A percentile compares a stretch with the other conserved stretches of the same genome.
These are phyloP conservation scores for Aspergillus kassunensis DNA, from an alignment of 495 filamentous ascomycete species.

Conservation along the genomic window DNA sequence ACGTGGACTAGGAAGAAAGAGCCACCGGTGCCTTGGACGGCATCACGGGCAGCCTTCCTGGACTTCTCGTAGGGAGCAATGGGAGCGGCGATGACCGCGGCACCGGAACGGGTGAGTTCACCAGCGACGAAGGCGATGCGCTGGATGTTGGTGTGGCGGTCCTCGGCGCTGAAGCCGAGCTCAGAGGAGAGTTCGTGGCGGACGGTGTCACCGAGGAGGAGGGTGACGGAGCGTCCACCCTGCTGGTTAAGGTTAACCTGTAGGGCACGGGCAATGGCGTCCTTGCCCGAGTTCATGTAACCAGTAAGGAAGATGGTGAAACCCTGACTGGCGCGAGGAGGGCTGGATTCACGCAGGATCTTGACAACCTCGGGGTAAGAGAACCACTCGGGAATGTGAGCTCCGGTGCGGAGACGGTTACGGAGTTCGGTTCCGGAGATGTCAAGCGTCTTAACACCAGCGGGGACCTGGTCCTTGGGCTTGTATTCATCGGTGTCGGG, in stretches of 20 bases:
- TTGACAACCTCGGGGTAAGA: constrained; percentile 98
- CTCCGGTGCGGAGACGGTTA: constrained; percentile 78
- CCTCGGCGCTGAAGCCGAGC: constrained; percentile 89
- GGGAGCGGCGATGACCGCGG: constrained; percentile 95
- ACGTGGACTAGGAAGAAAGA: constrained; percentile 95
- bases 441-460: constrained; percentile 85
- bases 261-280: constrained; percentile 88
- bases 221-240: constrained; percentile 87
- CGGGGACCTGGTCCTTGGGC: constrained; percentile 81
- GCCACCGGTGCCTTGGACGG: constrained; percentile 74
- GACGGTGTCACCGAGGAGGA: constrained; percentile 92
- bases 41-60: constrained; percentile 70
- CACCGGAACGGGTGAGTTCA: constrained; percentile 87
- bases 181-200: constrained; percentile 90
- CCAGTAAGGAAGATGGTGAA: constrained; percentile 98
- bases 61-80: constrained; percentile 89
- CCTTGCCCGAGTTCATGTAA: constrained; percentile 94
- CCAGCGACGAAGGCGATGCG: constrained; percentile 95
- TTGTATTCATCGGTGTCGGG: constrained; percentile 95
- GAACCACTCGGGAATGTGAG: constrained; percentile 98
- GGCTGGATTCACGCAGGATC: constrained; percentile 92
- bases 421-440: constrained; percentile 97
- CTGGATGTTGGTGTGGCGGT: constrained; percentile 92
- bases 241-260: constrained; percentile 99
- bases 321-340: constrained; percentile 80